Evolutionary conservation across 495 filamentous ascomycete species (phyloP).

Genomic region (Parmelia sp.): DNA sequence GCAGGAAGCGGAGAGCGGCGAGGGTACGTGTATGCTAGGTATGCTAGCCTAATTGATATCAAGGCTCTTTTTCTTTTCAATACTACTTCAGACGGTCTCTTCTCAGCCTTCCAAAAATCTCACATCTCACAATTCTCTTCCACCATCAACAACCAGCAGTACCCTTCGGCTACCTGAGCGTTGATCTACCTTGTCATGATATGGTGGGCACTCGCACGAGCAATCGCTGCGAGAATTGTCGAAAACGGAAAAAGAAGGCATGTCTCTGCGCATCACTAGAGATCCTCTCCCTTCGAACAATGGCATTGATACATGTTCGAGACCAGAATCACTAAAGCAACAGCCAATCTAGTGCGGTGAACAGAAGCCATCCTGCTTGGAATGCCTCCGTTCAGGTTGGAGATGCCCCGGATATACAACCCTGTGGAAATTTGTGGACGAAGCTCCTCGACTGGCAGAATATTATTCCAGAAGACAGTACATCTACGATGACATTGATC

Average conservation of each 20-base stretch:
- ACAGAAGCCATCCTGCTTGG: constrained; percentile 1
- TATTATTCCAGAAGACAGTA: not conserved
- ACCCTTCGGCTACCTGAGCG: no score
- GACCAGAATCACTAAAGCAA: not conserved
- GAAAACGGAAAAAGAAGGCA: constrained; percentile 13
- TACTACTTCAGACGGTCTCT: no score
- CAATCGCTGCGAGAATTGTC: constrained; percentile 13
- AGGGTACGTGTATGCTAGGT: no score
- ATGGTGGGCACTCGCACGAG: constrained; percentile 9
- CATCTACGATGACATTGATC: constrained; percentile 10
- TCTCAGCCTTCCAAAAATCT: no score
- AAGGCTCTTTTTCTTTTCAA: no score
- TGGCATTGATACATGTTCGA: not conserved
- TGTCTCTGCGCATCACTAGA: not conserved
- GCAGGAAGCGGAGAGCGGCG: constrained; percentile 19
- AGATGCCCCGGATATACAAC: constrained; percentile 2
- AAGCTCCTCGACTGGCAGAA: constrained; percentile 4
- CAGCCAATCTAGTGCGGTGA: constrained; percentile 8
- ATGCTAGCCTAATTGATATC: no score
- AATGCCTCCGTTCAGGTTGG: constrained; percentile 5
- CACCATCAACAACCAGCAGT: no score
- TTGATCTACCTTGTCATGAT: not conserved
- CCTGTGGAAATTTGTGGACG: constrained; percentile 10
- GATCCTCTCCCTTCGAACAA: not conserved
- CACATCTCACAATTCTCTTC: no score